These are phyloP conservation scores for Endogone sp. DNA, from an alignment of 192 early-diverging fungal genomes.

Conservation along the genomic window DNA sequence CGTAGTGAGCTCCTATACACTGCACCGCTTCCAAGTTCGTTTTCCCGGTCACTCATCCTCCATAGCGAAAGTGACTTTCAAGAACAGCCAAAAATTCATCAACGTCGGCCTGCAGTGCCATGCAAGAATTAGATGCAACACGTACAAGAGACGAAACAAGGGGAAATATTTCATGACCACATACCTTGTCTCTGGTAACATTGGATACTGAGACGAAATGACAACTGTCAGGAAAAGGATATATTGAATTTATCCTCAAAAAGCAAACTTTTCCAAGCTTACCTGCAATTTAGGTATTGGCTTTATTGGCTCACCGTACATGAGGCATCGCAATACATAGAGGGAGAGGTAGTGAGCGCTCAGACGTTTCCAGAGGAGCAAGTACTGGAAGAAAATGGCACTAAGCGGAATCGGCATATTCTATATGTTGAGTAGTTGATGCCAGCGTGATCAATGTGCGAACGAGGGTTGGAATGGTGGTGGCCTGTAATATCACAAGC, in stretches of 20 bases:
- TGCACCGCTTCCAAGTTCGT: too few relatives aligned
- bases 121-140: neutral
- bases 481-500: too few relatives aligned
- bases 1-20: too few relatives aligned
- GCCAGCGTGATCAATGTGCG: too few relatives aligned
- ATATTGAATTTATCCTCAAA: neutral
- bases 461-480: too few relatives aligned
- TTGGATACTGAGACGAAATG: conserved; percentile 53
- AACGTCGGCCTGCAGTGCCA: neutral
- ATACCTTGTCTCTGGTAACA: conserved; percentile 65
- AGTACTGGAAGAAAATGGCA: conserved; percentile 91
- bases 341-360: conserved; percentile 77
- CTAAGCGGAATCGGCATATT: conserved; percentile 69
- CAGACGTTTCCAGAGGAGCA: conserved; percentile 76
- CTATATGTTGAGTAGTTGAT: conserved; percentile 30
- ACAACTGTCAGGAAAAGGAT: neutral
- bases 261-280: conserved; percentile 25
- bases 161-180: neutral
- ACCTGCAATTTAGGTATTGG: conserved; percentile 70
- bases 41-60: neutral
- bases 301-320: conserved; percentile 76
- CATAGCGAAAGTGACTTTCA: neutral
- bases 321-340: conserved; percentile 66
- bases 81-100: neutral
- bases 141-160: neutral